These are phyloP conservation scores for Metschnikowia vanudenii DNA, from an alignment of 805 yeast genomes.

Conservation along the genomic window DNA sequence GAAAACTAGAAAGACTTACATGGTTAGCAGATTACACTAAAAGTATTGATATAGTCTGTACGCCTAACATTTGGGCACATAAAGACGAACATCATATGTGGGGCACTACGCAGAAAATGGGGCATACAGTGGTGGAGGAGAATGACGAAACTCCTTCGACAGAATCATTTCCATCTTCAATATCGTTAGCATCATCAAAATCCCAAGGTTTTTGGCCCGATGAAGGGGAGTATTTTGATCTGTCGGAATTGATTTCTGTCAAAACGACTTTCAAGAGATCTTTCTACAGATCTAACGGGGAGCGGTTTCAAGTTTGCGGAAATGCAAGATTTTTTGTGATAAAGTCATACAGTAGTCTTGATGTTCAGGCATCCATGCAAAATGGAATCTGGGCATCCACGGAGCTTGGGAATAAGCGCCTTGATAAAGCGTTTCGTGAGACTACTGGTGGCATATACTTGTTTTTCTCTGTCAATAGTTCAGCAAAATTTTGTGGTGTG, in stretches of 20 bases:
- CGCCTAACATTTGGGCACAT: slow-evolving; percentile 14
- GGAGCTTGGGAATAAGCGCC: slow-evolving; percentile 51
- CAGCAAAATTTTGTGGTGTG: slow-evolving; percentile 47
- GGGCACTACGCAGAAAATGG: not conserved
- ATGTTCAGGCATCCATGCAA: slow-evolving; percentile 48
- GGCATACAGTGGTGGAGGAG: not conserved
- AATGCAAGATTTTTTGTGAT: slow-evolving; percentile 47
- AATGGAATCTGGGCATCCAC: slow-evolving; percentile 62
- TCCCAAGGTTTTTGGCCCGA: slow-evolving; percentile 3
- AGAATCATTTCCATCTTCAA: slow-evolving; percentile 5
- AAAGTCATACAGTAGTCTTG: slow-evolving; percentile 50
- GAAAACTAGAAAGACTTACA: slow-evolving; percentile 2
- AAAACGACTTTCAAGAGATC: slow-evolving; percentile 2
- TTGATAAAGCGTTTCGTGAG: slow-evolving; percentile 43
- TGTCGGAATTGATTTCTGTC: not conserved
- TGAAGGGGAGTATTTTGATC: slow-evolving; percentile 2
- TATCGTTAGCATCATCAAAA: slow-evolving; percentile 3
- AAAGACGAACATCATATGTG: not conserved
- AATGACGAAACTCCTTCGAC: slow-evolving; percentile 1
- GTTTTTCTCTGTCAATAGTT: slow-evolving; percentile 54
- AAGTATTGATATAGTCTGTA: slow-evolving; percentile 4
- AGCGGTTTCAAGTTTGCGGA: slow-evolving; percentile 4
- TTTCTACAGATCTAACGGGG: slow-evolving; percentile 2
- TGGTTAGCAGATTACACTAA: slow-evolving; percentile 7
- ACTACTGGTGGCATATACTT: slow-evolving; percentile 39